Base-by-base conservation (phyloP, 352 stramenopile species). In the Plasmopara muralis region DNA sequence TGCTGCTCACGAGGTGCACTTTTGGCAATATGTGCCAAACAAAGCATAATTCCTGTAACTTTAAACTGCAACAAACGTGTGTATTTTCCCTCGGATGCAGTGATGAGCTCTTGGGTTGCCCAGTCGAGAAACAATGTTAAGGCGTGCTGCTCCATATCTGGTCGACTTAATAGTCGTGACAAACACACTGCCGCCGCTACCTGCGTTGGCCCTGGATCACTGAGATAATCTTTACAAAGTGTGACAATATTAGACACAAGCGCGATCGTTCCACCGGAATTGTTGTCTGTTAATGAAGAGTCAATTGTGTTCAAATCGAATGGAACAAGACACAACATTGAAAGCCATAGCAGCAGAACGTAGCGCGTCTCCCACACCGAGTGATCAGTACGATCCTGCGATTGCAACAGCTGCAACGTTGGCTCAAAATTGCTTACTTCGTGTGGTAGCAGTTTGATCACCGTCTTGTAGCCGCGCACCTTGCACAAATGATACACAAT, bases 301-400 rank as follows among this genome's bases (percentile, higher is more conserved):
- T 99, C 95, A 52, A 99, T 97, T 1, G 89, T 95, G 44, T 83
- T 68, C 45, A 99, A 86, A 68, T 99, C 87, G 68, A 99, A 99
- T 0, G 97, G 97, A 16, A 99, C 92, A 25, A 99, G 79, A 56
- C 90, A 97, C 37, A 99, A 78, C 68, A 99, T 98, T 9, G 85
- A 95, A 40, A 99, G 74, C 97, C 97, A 99, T 20, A 98, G 80
- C 64, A 99, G 77, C 42, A 99, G 64, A 40, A 91, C 79, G 48
- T 90, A 93, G 41, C 83, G 82, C 47, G 70, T 88, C 57, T 88
- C 70, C 77, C 74, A 88, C 20, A 64, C 70, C 10, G 53, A 61
- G 80, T 86, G 55, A 57, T 96, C 88, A 5, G 68, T 63, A 30
- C 73, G 74, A 62, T 97, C 92, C 55, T 96, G 85, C 14, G 70